phyloP scores from a whole-genome alignment of 139 green algal species.

The Asterochloris sp. region DNA sequence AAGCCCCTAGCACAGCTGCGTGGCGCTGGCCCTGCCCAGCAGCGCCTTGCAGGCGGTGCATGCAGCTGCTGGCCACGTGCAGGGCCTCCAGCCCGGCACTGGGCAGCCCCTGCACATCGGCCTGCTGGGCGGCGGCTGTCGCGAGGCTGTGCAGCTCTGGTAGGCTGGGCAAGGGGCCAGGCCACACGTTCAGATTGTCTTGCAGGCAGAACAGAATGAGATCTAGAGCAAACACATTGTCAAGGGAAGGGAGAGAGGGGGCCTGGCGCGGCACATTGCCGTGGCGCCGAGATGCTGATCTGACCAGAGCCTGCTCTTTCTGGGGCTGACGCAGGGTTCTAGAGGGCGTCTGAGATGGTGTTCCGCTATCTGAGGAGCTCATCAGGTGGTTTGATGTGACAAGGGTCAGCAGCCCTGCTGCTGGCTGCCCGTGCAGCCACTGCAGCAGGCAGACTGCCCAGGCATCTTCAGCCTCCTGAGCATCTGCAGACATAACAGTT shows the following conservation, averaged over 20 bases:
- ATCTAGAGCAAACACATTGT: not conserved
- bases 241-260: not conserved
- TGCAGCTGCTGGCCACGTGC: conserved; percentile 11
- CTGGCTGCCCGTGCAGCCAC: conserved; percentile 25
- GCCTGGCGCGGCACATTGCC: no score
- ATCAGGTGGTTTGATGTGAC: not conserved
- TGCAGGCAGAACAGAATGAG: conserved; percentile 1
- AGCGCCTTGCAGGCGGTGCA: not conserved
- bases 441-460: conserved; percentile 19
- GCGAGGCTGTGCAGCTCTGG: conserved; percentile 18
- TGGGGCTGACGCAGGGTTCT: no score
- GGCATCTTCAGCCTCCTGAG: conserved; percentile 5
- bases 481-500: conserved; percentile 2
- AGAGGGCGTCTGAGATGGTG: no score
- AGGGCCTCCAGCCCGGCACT: conserved; percentile 15
- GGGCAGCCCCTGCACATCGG: conserved; percentile 11
- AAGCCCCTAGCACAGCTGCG: no score
- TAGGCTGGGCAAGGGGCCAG: not conserved
- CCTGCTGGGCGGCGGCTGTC: not conserved
- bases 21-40: no score
- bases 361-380: not conserved
- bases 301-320: no score
- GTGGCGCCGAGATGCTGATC: no score
- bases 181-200: not conserved
- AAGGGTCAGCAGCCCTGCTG: conserved; percentile 1